Conservation (phyloP, 805 yeast species). For the Teunomyces funiuensis region DNA sequence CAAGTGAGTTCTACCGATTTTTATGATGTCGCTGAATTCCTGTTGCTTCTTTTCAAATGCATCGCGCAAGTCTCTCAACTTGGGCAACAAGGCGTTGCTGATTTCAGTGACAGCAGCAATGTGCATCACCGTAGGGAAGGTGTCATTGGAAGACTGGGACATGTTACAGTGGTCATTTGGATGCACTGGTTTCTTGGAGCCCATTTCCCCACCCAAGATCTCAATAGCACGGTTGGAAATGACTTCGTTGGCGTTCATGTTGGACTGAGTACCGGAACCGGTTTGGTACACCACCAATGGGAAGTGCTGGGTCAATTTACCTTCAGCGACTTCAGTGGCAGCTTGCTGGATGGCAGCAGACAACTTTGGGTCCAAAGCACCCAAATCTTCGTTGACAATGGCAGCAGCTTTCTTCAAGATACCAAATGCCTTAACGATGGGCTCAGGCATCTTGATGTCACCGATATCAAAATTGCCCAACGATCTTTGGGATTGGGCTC, state of each 20-base stretch:
- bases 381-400: constrained; percentile 34
- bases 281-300: constrained; percentile 43
- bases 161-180: constrained; percentile 42
- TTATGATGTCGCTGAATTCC: constrained; percentile 35
- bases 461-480: constrained; percentile 40
- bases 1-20: constrained; percentile 42
- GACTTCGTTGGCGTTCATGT: constrained; percentile 43
- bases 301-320: constrained; percentile 38
- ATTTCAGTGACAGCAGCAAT: constrained; percentile 41
- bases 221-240: constrained; percentile 41
- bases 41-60: constrained; percentile 28
- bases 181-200: constrained; percentile 39
- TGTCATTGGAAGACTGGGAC: constrained; percentile 41
- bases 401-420: constrained; percentile 41
- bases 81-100: constrained; percentile 28
- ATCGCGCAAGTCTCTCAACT: constrained; percentile 34
- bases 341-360: constrained; percentile 37
- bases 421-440: constrained; percentile 37
- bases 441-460: constrained; percentile 36
- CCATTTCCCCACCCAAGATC: constrained; percentile 37
- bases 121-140: constrained; percentile 44
- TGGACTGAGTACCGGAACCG: constrained; percentile 41
- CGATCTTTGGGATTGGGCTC: constrained; percentile 41
- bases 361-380: constrained; percentile 31
- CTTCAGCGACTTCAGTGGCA: constrained; percentile 38